A percentile compares a stretch with the other conserved stretches of the same genome.
Evolutionary conservation across 352 stramenopile species (phyloP).

Genomic region (Phytophthora citricola): DNA sequence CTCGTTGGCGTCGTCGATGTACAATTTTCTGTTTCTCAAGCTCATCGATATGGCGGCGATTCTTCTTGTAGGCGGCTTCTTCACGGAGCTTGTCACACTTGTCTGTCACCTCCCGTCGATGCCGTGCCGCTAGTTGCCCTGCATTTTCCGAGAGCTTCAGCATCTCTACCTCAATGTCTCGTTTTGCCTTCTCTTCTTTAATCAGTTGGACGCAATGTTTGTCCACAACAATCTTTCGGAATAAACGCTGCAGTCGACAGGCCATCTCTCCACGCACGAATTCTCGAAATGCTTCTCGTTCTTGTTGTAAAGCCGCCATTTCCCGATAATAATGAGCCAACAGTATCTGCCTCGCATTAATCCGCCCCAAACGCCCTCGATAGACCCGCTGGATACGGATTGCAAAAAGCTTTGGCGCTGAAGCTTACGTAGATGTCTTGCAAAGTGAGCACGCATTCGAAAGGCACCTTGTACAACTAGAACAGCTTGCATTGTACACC

Average conservation of each 20-base stretch:
- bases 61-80: constrained; percentile 48
- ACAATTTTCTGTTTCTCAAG: constrained; percentile 72
- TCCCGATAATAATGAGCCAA: constrained; percentile 62
- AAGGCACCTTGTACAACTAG: constrained; percentile 69
- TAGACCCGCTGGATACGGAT: constrained; percentile 73
- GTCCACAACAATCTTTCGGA: constrained; percentile 37
- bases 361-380: constrained; percentile 58
- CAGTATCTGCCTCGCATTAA: constrained; percentile 42
- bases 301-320: constrained; percentile 56
- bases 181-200: constrained; percentile 37
- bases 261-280: constrained; percentile 52
- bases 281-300: constrained; percentile 57
- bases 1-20: constrained; percentile 53
- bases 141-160: constrained; percentile 42
- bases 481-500: constrained; percentile 53
- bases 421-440: constrained; percentile 48
- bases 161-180: constrained; percentile 56
- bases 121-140: constrained; percentile 32
- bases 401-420: constrained; percentile 49
- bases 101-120: constrained; percentile 52
- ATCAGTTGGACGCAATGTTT: constrained; percentile 21
- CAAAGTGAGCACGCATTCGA: constrained; percentile 70
- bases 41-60: constrained; percentile 56
- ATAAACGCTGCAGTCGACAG: constrained; percentile 52
- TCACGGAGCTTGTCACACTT: constrained; percentile 65